phyloP scores from a whole-genome alignment of 306 rosid species.

The Canavalia ensiformis region DNA sequence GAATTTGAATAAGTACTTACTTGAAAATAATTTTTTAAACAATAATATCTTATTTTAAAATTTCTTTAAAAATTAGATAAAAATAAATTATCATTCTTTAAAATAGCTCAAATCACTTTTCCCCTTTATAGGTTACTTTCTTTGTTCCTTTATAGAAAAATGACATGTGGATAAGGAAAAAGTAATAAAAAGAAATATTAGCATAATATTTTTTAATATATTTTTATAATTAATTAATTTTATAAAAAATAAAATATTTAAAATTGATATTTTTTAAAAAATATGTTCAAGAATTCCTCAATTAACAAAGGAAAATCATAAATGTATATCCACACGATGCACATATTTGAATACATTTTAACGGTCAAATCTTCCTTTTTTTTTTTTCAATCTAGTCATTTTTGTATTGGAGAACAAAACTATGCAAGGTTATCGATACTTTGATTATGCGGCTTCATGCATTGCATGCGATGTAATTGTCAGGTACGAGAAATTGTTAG shows the following conservation, averaged over 20 bases:
- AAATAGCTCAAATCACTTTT: not conserved
- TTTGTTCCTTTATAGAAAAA: not conserved
- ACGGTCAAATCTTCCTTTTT: no score
- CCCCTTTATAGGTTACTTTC: not conserved
- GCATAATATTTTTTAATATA: not conserved
- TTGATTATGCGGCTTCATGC: not conserved
- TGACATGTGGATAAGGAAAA: not conserved
- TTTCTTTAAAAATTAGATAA: no score
- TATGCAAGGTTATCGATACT: not conserved
- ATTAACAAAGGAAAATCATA: no score
- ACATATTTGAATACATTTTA: no score
- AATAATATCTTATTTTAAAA: no score
- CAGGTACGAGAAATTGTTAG: slow-evolving; percentile 69
- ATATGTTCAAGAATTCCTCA: no score
- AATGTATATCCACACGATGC: no score
- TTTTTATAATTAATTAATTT: no score
- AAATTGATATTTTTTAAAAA: no score
- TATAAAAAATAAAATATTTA: no score
- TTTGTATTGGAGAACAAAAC: not conserved
- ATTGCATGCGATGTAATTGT: slow-evolving; percentile 34
- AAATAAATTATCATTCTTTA: no score
- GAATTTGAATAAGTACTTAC: not conserved
- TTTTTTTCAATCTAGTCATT: not conserved
- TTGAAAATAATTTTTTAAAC: not conserved
- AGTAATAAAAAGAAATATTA: not conserved